phyloP scores from a whole-genome alignment of 345 rosid genomes.

The Sisymbrium irio region DNA sequence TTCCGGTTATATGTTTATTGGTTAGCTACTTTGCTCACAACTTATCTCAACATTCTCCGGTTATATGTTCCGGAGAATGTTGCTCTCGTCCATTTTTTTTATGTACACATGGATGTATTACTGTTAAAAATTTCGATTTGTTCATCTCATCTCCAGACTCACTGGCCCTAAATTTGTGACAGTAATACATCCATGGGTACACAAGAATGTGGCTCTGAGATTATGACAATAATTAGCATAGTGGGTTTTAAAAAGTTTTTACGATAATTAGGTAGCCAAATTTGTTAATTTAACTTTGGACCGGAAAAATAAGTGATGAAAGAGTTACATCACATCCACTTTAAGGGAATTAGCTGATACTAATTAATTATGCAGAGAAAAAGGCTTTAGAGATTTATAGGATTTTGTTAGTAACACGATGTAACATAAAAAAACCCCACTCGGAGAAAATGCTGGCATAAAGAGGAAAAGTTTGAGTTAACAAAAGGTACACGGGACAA shows the following conservation, averaged over 20 bases:
- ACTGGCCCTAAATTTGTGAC: too few relatives aligned
- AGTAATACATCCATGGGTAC: too few relatives aligned
- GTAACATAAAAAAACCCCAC: constrained; percentile 20
- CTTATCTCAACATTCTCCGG: too few relatives aligned
- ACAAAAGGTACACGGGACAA: background rate
- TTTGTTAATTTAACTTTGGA: background rate
- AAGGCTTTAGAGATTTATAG: background rate
- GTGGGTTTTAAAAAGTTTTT: background rate
- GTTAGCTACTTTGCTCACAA: background rate
- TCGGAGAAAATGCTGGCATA: constrained; percentile 9
- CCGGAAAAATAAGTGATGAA: background rate
- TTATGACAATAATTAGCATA: background rate
- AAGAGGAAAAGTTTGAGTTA: background rate
- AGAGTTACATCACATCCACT: constrained; percentile 12
- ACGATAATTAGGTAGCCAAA: background rate
- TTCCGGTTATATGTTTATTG: background rate
- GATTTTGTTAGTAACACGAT: constrained; percentile 1
- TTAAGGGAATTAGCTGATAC: background rate
- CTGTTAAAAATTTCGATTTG: too few relatives aligned
- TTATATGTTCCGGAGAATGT: too few relatives aligned
- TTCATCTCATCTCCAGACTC: too few relatives aligned
- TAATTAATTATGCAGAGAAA: background rate
- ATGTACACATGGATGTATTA: too few relatives aligned
- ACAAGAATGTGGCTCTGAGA: too few relatives aligned
- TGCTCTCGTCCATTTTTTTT: too few relatives aligned